Conservation (phyloP, 116 monocot species). For the Dioscorea cayenensis region DNA sequence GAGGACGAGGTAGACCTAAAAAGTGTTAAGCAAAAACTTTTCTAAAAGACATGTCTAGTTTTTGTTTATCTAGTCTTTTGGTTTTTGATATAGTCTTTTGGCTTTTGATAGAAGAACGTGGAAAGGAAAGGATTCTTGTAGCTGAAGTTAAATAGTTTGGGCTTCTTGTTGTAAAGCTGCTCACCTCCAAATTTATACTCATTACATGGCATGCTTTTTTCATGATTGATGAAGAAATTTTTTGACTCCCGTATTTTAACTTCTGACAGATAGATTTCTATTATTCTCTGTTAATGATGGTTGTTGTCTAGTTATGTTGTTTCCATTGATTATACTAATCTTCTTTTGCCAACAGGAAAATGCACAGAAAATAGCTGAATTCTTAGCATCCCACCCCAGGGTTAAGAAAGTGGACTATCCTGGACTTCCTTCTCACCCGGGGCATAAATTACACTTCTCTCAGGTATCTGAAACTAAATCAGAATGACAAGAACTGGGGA, state of each 20-base stretch:
- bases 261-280: no score
- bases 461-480: constrained; percentile 44
- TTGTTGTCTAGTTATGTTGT: background rate
- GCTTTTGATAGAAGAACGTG: no score
- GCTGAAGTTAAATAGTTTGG: no score
- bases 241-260: background rate
- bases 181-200: no score
- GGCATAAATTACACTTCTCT: constrained; percentile 69
- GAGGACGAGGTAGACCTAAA: no score
- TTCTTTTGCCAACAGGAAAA: constrained; percentile 41
- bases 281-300: background rate
- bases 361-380: constrained; percentile 92
- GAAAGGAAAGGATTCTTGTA: no score
- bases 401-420: constrained; percentile 91
- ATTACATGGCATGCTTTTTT: background rate
- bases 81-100: no score
- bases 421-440: constrained; percentile 81
- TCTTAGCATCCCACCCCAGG: constrained; percentile 76
- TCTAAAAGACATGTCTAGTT: no score
- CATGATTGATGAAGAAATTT: background rate
- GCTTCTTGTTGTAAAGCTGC: no score
- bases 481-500: no score
- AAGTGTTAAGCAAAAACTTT: no score
- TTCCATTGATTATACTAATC: background rate
- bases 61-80: no score